Evolutionary conservation across 208 protist genomes (phyloP), one percentile per base, ranked within the genome.

Genomic region (Trypanosoma brucei): DNA sequence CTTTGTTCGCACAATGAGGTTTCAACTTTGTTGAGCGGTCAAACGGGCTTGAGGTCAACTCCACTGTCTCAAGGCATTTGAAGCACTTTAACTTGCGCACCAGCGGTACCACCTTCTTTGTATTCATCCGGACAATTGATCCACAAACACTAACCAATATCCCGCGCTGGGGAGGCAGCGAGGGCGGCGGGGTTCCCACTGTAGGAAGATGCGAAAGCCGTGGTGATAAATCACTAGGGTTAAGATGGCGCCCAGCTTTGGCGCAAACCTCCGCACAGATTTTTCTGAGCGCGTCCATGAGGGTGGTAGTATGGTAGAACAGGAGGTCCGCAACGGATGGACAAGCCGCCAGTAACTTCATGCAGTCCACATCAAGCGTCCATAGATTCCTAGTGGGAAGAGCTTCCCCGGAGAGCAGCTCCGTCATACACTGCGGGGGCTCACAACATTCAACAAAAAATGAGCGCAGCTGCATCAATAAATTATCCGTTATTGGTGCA

Each of bases 71-170:
- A 35, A 68, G 71, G 68, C 88, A 95, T 39, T 80, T 78, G 7
- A 76, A 75, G 59, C 88, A 95, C 77, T 85, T 86, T 11, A 86
- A 44, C 0, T 79, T 74, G 38, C 75, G 84, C 3, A 78, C 69
- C 65, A 88, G 78, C 8, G 88, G 88, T 34, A 92, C 85, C 31
- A 95, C 88, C 0, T 78, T 74, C 71, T 89, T 86, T 2, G 84
- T 75, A 9, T 78, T 81, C 80, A 95, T 89, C 13, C 88, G 81
- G 42, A 95, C 87, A 36, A 95, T 87, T 4, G 88, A 82, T 9
- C 88, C 88, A 62, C 81, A 88, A 13, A 88, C 75, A 68, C 84
- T 76, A 49, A 91, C 76, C 33, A 94, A 76, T 44, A 86, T 72
- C 2, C 88, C 88, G 3, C 63, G 60, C 0, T 72, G 55, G 2